phyloP scores from a whole-genome alignment of 2,329 filamentous ascomycete genomes.

The Sarocladiaceae sp. region DNA sequence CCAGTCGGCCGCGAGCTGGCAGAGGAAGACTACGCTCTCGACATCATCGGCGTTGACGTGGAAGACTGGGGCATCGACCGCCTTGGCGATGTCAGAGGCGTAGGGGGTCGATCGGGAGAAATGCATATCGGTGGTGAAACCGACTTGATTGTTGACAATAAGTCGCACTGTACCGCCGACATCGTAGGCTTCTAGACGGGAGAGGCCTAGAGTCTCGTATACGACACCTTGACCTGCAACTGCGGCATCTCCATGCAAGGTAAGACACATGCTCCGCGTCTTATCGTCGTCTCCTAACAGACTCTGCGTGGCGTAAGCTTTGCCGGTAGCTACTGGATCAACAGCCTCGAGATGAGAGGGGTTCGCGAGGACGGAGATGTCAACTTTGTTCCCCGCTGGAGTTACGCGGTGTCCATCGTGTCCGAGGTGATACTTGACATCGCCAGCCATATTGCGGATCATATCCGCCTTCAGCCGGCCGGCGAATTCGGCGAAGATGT shows the following conservation, averaged over 20 bases:
- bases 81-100: constrained; percentile 98
- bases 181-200: constrained; percentile 91
- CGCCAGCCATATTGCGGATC: constrained; percentile 97
- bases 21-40: constrained; percentile 97
- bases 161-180: constrained; percentile 96
- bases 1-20: constrained; percentile 95
- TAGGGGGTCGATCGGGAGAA: constrained; percentile 97
- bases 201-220: constrained; percentile 98
- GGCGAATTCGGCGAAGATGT: constrained; percentile 97
- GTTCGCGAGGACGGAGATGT: constrained; percentile 96
- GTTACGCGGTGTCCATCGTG: constrained; percentile 99
- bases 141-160: constrained; percentile 99
- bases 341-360: constrained; percentile 97
- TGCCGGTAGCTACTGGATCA: constrained; percentile 94
- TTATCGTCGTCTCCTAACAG: constrained; percentile 98
- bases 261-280: constrained; percentile 83
- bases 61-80: constrained; percentile 97
- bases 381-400: constrained; percentile 97
- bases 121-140: constrained; percentile 97
- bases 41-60: constrained; percentile 99
- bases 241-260: constrained; percentile 95
- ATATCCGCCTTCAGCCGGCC: constrained; percentile 78
- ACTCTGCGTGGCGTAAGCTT: constrained; percentile 95
- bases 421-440: constrained; percentile 98
- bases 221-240: constrained; percentile 96